A percentile compares a stretch with the other conserved stretches of the same genome.
These are phyloP conservation scores for Plasmodium vivax DNA, from an alignment of 169 alveolate genomes.

Conservation along the genomic window DNA sequence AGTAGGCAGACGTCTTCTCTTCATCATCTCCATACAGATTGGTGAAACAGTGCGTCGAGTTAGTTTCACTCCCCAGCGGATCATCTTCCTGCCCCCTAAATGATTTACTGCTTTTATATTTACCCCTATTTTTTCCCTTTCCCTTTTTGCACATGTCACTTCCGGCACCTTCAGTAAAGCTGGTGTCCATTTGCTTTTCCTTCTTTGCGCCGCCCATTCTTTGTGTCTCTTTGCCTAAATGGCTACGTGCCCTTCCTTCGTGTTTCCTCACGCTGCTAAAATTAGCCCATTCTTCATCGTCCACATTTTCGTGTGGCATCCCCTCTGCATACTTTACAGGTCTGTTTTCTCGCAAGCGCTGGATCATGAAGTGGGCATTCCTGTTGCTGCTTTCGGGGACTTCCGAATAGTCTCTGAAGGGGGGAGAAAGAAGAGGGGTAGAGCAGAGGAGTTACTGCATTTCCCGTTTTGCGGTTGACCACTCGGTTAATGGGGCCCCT, in stretches of 20 bases:
- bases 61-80: background rate
- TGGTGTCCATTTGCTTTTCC: background rate
- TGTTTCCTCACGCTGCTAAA: background rate
- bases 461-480: background rate
- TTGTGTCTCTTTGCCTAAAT: background rate
- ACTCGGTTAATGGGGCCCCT: background rate
- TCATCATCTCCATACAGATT: background rate
- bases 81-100: background rate
- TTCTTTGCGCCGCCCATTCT: background rate
- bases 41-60: background rate
- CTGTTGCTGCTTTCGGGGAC: constrained; percentile 3
- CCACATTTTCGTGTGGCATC: background rate
- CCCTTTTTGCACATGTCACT: background rate
- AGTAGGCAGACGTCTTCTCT: background rate
- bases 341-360: background rate
- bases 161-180: background rate
- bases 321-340: background rate
- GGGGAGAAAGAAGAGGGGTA: too few relatives aligned
- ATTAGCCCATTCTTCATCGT: background rate
- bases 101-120: background rate
- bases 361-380: constrained; percentile 3
- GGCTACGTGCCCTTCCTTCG: background rate
- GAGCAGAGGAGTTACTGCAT: background rate
- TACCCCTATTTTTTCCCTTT: background rate
- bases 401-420: constrained; percentile 14